Percentiles rank a stretch among this genome's conserved stretches.
Conservation (phyloP, 495 filamentous ascomycete genomes). For the Aspergillus coremiiformis region DNA sequence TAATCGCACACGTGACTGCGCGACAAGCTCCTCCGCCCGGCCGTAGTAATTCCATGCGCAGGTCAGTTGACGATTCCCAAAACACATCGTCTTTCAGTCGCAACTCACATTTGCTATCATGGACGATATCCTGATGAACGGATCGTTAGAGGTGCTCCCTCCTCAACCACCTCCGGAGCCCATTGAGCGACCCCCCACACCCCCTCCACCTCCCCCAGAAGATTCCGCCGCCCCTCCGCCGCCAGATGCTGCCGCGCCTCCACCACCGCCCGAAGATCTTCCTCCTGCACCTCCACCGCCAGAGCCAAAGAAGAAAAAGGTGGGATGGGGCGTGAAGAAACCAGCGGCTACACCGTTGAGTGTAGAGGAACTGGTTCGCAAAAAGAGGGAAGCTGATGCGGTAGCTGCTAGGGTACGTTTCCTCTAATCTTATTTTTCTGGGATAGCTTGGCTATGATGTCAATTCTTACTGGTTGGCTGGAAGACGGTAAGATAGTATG, state of each 20-base stretch:
- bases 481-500: background rate
- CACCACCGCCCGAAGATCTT: slow-evolving; percentile 50
- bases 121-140: slow-evolving; percentile 24
- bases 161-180: slow-evolving; percentile 31
- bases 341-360: slow-evolving; percentile 50
- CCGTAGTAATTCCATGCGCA: slow-evolving; percentile 10
- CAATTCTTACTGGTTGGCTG: background rate
- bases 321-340: slow-evolving; percentile 43
- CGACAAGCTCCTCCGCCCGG: slow-evolving; percentile 6
- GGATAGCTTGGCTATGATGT: background rate
- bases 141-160: slow-evolving; percentile 12
- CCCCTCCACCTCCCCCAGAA: slow-evolving; percentile 53
- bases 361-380: slow-evolving; percentile 68
- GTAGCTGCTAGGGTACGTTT: slow-evolving; percentile 61
- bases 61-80: background rate
- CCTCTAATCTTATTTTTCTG: background rate
- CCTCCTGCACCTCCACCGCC: slow-evolving; percentile 45
- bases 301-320: slow-evolving; percentile 46
- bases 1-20: slow-evolving; percentile 7
- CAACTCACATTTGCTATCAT: slow-evolving; percentile 9
- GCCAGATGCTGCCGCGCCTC: slow-evolving; percentile 39
- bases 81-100: background rate
- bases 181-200: slow-evolving; percentile 30
- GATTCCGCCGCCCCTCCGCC: slow-evolving; percentile 38
- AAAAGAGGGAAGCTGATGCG: slow-evolving; percentile 73